These are phyloP conservation scores for Bruguiera sexangula DNA, from an alignment of 345 rosid genomes.

Conservation along the genomic window DNA sequence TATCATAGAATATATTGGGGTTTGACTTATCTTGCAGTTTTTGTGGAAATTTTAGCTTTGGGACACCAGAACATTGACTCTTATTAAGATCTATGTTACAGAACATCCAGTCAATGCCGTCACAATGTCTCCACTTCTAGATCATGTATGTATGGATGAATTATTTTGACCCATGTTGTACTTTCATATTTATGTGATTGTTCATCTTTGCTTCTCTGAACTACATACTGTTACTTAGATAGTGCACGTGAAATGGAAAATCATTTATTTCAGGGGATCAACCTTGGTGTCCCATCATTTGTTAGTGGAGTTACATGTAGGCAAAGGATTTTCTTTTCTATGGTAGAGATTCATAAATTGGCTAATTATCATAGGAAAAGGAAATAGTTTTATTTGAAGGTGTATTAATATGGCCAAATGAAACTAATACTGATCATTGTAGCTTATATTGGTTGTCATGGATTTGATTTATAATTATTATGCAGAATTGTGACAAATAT, in stretches of 20 bases:
- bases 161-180: background rate
- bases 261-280: background rate
- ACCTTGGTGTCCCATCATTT: no score
- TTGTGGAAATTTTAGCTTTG: conserved; percentile 58
- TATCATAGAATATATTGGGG: background rate
- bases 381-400: no score
- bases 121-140: conserved; percentile 87
- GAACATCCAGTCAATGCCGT: conserved; percentile 95
- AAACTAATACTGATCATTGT: no score
- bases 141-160: conserved; percentile 61
- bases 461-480: no score
- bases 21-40: conserved; percentile 14
- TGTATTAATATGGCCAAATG: no score
- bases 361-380: no score
- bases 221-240: background rate
- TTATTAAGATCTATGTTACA: conserved; percentile 77
- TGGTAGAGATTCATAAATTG: no score
- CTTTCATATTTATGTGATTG: background rate
- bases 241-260: background rate
- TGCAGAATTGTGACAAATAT: no score
- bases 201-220: background rate
- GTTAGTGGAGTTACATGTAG: no score
- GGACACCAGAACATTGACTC: conserved; percentile 82
- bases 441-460: no score
- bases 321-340: no score